Base-by-base conservation (phyloP, 495 filamentous ascomycete genomes). In the Aspergillus nidulans region DNA sequence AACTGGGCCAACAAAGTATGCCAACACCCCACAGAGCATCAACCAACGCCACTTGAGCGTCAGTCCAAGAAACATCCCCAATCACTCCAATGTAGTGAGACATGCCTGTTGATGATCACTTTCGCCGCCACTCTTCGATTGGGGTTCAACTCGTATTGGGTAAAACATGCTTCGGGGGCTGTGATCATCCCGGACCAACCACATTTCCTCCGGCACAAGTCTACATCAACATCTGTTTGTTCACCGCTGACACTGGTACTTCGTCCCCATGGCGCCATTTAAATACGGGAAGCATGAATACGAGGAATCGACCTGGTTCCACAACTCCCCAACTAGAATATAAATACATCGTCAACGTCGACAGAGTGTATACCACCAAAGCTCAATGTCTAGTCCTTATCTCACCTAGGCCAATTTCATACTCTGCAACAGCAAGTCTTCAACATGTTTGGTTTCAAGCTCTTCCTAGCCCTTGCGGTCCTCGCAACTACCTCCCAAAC, bases 31-130 rank as follows among this genome's bases (percentile, higher is more conserved):
- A 39, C n/a, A 19, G 13, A 47, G 44, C 5, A 18, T 38, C 6
- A 19, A n/a, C 28, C 10, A 49, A 26, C 20, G 32, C 32, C 47
- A 49, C 47, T n/a, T 34, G 12, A n/a, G 10, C 39, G 47, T 39
- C 30, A 30, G 15, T 25, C 15, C 1, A 16, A 47, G 52, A 55
- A 55, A 48, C 52, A 36, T 55, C 13, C 41, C 52, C 52, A 55
- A 55, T 47, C 42, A 55, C n/a, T 21, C 3, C 20, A 13, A 13
- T 40, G 15, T n/a, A 15, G 7, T 30, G 4, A 5, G 18, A 13
- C 49, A 25, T 24, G 20, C n/a, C 12, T 15, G 13, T 4, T 24
- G 43, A 8, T 9, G 43, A 49, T 39, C 47, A 21, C 15, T 5
- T 39, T 10, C 52, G 20, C 21, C 25, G 20, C 20, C 39, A 34